These are phyloP conservation scores for Pythium rhizo-oryzae DNA, from an alignment of 352 stramenopile species.

Conservation along the genomic window DNA sequence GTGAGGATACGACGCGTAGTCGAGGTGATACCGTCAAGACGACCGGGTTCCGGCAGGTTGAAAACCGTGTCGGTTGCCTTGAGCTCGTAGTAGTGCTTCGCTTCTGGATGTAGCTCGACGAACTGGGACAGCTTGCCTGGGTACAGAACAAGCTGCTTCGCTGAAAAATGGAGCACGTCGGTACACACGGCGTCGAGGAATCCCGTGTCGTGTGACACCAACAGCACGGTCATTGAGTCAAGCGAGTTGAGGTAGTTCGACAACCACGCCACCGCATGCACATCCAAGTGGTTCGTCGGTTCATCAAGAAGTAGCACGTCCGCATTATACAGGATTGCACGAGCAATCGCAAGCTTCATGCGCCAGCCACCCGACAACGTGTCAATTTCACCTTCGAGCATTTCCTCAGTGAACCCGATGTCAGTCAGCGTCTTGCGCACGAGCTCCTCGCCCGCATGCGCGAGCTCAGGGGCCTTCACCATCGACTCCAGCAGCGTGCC, in stretches of 20 bases:
- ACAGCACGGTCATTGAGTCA: constrained; percentile 80
- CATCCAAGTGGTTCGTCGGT: constrained; percentile 94
- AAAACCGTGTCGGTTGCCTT: constrained; percentile 65
- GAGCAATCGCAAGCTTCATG: constrained; percentile 95
- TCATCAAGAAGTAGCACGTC: constrained; percentile 97
- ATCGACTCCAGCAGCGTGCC: too few relatives aligned
- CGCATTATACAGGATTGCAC: constrained; percentile 94
- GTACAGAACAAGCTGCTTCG: constrained; percentile 90
- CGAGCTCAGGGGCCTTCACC: constrained; percentile 76
- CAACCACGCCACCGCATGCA: constrained; percentile 93
- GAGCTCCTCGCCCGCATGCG: constrained; percentile 77
- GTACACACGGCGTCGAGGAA: constrained; percentile 99
- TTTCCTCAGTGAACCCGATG: constrained; percentile 95
- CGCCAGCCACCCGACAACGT: constrained; percentile 96
- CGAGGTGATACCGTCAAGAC: constrained; percentile 90
- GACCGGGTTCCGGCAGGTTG: constrained; percentile 88
- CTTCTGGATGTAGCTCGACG: constrained; percentile 86
- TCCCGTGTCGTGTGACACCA: constrained; percentile 96
- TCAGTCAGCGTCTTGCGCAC: constrained; percentile 33
- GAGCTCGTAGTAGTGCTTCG: constrained; percentile 90
- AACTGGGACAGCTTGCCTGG: constrained; percentile 88
- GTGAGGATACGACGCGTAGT: constrained; percentile 7
- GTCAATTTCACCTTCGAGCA: constrained; percentile 89
- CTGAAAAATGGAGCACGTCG: constrained; percentile 98
- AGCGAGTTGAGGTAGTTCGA: constrained; percentile 91